A percentile compares a stretch with the other conserved stretches of the same genome.
Conservation (phyloP, 345 rosid species). For the Citrus reticulata region DNA sequence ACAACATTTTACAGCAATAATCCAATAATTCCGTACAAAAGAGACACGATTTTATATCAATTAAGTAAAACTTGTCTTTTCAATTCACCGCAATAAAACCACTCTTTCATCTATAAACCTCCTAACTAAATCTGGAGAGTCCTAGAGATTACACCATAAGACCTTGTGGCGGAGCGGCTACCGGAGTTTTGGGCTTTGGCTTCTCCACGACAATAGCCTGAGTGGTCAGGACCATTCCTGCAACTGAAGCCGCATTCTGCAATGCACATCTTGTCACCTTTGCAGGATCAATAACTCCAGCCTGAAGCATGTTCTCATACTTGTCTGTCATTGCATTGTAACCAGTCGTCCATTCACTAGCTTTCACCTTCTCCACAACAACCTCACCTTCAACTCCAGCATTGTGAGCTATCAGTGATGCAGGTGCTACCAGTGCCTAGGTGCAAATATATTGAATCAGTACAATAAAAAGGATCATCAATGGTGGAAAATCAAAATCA, state of each 20-base stretch:
- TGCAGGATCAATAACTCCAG: conserved; percentile 94
- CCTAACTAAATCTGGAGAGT: background rate
- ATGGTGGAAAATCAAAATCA: background rate
- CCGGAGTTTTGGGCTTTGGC: conserved; percentile 61
- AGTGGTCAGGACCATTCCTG: conserved; percentile 96
- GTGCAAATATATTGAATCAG: background rate
- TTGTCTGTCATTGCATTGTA: conserved; percentile 92
- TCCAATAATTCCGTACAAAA: background rate
- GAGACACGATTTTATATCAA: background rate
- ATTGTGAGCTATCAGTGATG: conserved; percentile 87
- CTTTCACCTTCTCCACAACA: conserved; percentile 77
- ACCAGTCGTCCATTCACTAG: conserved; percentile 83
- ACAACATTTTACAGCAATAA: background rate
- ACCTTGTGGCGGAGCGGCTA: conserved; percentile 58
- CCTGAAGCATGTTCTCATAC: conserved; percentile 79
- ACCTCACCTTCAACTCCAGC: conserved; percentile 98
- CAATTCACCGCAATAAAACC: conserved; percentile 1
- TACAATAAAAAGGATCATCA: background rate
- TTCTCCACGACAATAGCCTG: conserved; percentile 97
- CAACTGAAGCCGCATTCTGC: conserved; percentile 94
- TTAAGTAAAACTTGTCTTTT: background rate
- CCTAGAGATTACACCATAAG: conserved; percentile 38
- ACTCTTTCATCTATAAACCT: conserved; percentile 1
- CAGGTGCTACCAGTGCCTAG: conserved; percentile 88
- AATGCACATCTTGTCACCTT: conserved; percentile 92